Evolutionary conservation across 78 protist species (phyloP), one percentile per base, ranked within the genome.

Genomic region (Monosiga brevicollis): DNA sequence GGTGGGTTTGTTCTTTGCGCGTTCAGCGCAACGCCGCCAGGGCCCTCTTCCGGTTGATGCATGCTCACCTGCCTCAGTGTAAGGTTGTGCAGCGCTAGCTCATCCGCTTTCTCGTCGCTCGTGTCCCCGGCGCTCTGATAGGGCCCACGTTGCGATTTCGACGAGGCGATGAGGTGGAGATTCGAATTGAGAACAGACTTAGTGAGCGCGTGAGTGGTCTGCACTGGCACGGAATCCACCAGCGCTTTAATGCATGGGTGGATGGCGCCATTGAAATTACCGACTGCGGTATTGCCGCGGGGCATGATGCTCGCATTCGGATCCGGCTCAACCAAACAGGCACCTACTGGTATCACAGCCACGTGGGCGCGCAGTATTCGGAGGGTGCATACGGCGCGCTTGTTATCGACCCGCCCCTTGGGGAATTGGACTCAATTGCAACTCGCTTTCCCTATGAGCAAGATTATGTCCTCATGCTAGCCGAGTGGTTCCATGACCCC

Each of bases 161-260:
- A 10, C 15, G 34, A 34, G 86, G 86, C 3, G 86, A 83, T 32
- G 74, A 83, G 37, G 86, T 83, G 35, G 86, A 34, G 40, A 80
- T 83, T 24, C 20, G 42, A 3, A 3, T 83, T 26, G 34, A 24
- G 10, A 83, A 83, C 40, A 15, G 34, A 2, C 34, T 83, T 2
- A 38, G 9, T 49, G 75, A 74, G 6, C 34, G 40, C 34, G 78
- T 15, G 35, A 25, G 36, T 41, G 71, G 54, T 22, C 25, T 83
- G 36, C 86, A 83, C 70, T 83, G 78, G 81, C 86, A 83, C 79
- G 86, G 86, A 32, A 2, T 83, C 54, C 9, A 23, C 9, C 20
- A 35, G 62, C 72, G 1, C 11, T 15, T 15, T 25, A 9, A 26
- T 11, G n/a, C 71, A 39, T 83, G 1, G 54, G 73, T 83, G 86